These are phyloP conservation scores for Xylariaceae sp. DNA, from an alignment of 2,329 filamentous ascomycete species.

Conservation along the genomic window DNA sequence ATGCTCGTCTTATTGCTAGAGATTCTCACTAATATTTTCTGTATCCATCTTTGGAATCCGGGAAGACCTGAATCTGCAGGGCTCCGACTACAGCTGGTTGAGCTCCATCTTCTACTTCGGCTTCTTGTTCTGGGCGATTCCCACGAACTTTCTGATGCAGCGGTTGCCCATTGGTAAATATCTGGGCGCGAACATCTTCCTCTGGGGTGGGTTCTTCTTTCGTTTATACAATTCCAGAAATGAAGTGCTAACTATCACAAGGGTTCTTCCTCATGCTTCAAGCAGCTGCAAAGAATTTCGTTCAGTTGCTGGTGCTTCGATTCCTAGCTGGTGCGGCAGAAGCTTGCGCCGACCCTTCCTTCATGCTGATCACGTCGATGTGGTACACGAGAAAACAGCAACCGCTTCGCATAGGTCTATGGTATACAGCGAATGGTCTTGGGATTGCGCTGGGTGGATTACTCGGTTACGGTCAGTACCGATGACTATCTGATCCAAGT, in stretches of 20 bases:
- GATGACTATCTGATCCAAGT: not conserved
- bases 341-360: constrained; percentile 49
- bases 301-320: constrained; percentile 45
- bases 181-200: constrained; percentile 43
- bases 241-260: constrained; percentile 1
- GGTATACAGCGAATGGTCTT: constrained; percentile 52
- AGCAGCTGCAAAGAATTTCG: constrained; percentile 46
- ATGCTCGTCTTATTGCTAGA: not conserved
- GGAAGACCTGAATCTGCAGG: constrained; percentile 49
- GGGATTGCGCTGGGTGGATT: constrained; percentile 51
- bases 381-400: constrained; percentile 55
- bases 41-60: constrained; percentile 51
- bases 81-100: constrained; percentile 50
- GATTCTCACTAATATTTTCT: constrained; percentile 2
- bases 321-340: constrained; percentile 51
- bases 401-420: constrained; percentile 49
- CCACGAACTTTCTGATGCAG: constrained; percentile 50
- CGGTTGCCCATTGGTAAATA: constrained; percentile 48
- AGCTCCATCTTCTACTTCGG: constrained; percentile 52
- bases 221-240: not conserved
- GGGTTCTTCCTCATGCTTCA: constrained; percentile 47
- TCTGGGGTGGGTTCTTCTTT: constrained; percentile 30
- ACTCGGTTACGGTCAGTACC: constrained; percentile 42
- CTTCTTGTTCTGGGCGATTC: constrained; percentile 49
- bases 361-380: constrained; percentile 56